Evolutionary conservation across 1,284 basidiomycete genomes (phyloP), one percentile per base, ranked within the genome.

Genomic region (Tilletiaria anomala): DNA sequence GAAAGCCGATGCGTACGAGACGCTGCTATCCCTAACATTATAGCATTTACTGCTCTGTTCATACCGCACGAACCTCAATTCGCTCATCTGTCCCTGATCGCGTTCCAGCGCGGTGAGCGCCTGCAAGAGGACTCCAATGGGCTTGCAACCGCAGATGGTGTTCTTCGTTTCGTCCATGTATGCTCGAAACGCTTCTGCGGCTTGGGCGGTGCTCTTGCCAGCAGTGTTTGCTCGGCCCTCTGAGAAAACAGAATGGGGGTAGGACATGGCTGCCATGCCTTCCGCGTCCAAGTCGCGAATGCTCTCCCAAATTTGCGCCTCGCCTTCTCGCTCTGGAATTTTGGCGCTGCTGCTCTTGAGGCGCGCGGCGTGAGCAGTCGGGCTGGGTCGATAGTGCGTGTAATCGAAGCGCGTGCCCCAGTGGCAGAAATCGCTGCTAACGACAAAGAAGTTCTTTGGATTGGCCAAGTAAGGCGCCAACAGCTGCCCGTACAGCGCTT

Each of bases 391-490:
- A 70, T 96, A 96, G 62, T 79, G 80, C 0, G 87, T 94, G 67
- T 89, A 91, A 16, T 75, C 76, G 68, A 94, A 97, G 22, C 87
- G 76, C 5, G 75, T 74, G 8, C 89, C 89, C 89, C 91, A 97
- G 67, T 97, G 91, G 61, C 93, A 97, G 65, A 99, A 99, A 68
- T 99, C 93, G 48, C 82, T 85, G 3, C 88, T 94, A 42, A 94
- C 75, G 32, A 97, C 79, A 57, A 82, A 88, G 48, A 97, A 74
- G 0, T 85, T 96, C 44, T 80, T 77, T 1, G 78, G 74, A 50
- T 78, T 73, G 1, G 73, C 71, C 39, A 93, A 74, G 67, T 85
- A 91, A 0, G 82, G 80, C 0, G 83, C 83, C 0, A 99, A 71
- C 2, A 84, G 64, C 4, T 70, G 61, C 5, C 85, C 88, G 53